Percentiles rank a stretch among this genome's conserved stretches.
These are phyloP conservation scores for Jacaranda mimosifolia DNA, from an alignment of 257 asterid genomes.

Conservation along the genomic window DNA sequence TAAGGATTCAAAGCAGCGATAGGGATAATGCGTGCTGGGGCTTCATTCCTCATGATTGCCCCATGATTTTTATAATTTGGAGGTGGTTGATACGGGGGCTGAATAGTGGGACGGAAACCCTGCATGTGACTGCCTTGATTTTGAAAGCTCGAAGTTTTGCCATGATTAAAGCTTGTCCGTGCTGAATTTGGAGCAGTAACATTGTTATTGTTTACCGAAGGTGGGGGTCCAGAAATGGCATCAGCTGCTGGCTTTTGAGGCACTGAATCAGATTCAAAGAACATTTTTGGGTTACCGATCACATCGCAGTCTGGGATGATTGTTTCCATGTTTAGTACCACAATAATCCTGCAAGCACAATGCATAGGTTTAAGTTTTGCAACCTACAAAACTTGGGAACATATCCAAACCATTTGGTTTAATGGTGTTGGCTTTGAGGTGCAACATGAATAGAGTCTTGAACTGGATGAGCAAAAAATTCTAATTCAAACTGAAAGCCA, in stretches of 20 bases:
- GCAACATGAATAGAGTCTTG: constrained; percentile 1
- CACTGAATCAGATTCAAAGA: constrained; percentile 51
- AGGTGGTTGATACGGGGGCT: constrained; percentile 94
- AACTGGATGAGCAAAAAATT: constrained; percentile 15
- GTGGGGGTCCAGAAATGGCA: constrained; percentile 44
- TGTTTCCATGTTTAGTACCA: constrained; percentile 87
- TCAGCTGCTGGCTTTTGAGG: constrained; percentile 56
- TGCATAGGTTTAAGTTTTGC: constrained; percentile 31
- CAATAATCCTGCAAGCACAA: constrained; percentile 78
- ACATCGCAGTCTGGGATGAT: constrained; percentile 75
- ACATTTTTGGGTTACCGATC: constrained; percentile 75
- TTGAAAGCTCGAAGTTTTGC: constrained; percentile 41
- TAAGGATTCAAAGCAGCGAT: constrained; percentile 94
- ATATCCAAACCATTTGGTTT: constrained; percentile 22
- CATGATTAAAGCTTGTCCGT: constrained; percentile 45
- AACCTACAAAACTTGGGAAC: constrained; percentile 9
- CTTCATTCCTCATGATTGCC: constrained; percentile 90
- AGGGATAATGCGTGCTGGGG: constrained; percentile 94
- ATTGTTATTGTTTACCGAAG: constrained; percentile 42
- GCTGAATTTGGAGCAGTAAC: constrained; percentile 49
- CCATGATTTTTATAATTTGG: constrained; percentile 84
- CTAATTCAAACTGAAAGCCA: constrained; percentile 13
- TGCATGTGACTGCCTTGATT: constrained; percentile 54
- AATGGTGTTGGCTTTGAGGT: constrained; percentile 3
- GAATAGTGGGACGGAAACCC: constrained; percentile 74